Evolutionary conservation across 768 basidiomycete species (phyloP), one percentile per base, ranked within the genome.

Genomic region (Kwoniella dejecticola): DNA sequence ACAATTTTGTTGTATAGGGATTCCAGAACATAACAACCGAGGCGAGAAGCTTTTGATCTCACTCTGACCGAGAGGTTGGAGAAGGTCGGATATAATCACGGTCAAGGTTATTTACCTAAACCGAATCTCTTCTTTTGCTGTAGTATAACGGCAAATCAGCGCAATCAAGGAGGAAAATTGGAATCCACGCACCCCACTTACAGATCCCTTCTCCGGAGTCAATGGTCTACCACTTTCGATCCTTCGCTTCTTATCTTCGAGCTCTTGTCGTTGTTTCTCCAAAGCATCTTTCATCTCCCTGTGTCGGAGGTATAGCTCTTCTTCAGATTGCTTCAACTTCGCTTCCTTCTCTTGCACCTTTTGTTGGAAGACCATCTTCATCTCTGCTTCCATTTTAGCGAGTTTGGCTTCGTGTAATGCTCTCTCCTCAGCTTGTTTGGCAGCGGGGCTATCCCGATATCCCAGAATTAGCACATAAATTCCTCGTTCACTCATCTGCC

Each of bases 281-380:
- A 98, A 82, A 17, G 95, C 89, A 70, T 99, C 96, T 83, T 98
- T 99, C 96, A 99, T 98, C 80, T 99, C 96, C 80, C 91, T 89
- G 84, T 99, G 96, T 62, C 95, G 88, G 61, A 94, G 89, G 78
- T 99, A 99, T 17, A 99, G 85, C 82, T 98, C 96, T 82, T 98
- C 96, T 81, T 99, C 96, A 54, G 89, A 91, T 80, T 98, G 96
- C 83, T 97, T 97, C 79, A 99, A 85, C 81, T 98, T 98, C 67
- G 91, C 86, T 79, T 99, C 96, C 84, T 99, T 98, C 80, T 99
- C 96, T 79, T 93, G 91, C 57, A 99, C 96, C 81, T 99, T 99
- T 81, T 98, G 96, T 79, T 94, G 93, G 92, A 99, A 99, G 72
- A 99, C 96, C 91, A 95, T 92, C 87, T 97, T 98, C 96, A 99